These are phyloP conservation scores for Fusarium agapanthi DNA, from an alignment of 2,329 filamentous ascomycete genomes.

Conservation along the genomic window DNA sequence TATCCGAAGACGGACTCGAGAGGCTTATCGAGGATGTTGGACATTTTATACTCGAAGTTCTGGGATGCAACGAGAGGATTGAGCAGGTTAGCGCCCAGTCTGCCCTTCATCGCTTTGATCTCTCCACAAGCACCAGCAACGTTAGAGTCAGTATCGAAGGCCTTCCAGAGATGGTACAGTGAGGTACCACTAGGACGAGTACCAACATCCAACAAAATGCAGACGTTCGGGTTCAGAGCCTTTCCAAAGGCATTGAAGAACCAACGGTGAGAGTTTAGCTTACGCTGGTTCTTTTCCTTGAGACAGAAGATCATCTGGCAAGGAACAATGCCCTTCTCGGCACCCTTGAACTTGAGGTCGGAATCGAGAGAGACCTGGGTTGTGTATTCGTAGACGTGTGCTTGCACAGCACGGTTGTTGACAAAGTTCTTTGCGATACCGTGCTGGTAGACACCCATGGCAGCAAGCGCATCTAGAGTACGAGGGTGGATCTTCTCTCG, in stretches of 20 bases:
- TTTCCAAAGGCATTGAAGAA: constrained; percentile 98
- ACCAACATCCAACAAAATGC: constrained; percentile 95
- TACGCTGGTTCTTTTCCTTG: constrained; percentile 97
- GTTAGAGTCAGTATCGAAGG: constrained; percentile 96
- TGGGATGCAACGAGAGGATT: constrained; percentile 97
- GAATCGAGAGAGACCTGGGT: constrained; percentile 96
- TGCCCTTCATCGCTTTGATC: constrained; percentile 96
- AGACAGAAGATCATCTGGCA: constrained; percentile 98
- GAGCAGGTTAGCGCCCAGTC: constrained; percentile 80
- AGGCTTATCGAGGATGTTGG: constrained; percentile 97
- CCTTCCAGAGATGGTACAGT: constrained; percentile 98
- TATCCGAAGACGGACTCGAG: constrained; percentile 98
- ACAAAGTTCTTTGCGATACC: constrained; percentile 99
- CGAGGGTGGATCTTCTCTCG: constrained; percentile 89
- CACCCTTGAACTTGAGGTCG: constrained; percentile 97
- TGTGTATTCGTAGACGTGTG: constrained; percentile 98
- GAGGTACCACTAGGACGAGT: constrained; percentile 89
- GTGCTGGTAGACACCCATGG: constrained; percentile 97
- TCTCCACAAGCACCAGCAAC: constrained; percentile 97
- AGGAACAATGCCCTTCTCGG: constrained; percentile 97
- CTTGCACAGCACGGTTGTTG: constrained; percentile 93
- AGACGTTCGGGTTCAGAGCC: constrained; percentile 93
- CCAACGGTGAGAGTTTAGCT: constrained; percentile 98
- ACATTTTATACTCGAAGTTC: constrained; percentile 99
- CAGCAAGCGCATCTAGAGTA: constrained; percentile 91